Evolutionary conservation across 768 basidiomycete genomes (phyloP).

Genomic region (Boletellus ananas): DNA sequence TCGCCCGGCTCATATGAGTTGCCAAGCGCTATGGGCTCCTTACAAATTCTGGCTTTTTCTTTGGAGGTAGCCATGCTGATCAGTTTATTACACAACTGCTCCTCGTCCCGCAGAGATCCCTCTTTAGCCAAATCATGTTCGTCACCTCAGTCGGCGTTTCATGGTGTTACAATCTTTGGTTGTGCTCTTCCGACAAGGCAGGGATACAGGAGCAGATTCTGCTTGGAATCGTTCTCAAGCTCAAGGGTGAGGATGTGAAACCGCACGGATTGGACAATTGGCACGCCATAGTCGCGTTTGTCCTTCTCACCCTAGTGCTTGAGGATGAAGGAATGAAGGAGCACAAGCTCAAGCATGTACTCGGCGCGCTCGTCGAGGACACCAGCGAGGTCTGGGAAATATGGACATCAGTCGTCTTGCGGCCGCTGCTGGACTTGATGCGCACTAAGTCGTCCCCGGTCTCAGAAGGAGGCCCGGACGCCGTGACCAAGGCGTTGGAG

Average conservation of each 20-base stretch:
- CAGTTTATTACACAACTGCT: conserved; percentile 31
- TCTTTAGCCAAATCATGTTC: conserved; percentile 15
- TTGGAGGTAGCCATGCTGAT: conserved; percentile 20
- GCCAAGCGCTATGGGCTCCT: conserved; percentile 30
- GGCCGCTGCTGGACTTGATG: not conserved
- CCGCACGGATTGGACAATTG: conserved; percentile 1
- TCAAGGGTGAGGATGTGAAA: not conserved
- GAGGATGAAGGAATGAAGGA: conserved; percentile 2
- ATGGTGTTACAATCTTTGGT: conserved; percentile 30
- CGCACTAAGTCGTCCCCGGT: not conserved
- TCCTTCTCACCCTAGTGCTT: conserved; percentile 5
- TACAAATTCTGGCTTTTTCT: conserved; percentile 25
- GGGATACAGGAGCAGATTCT: conserved; percentile 10
- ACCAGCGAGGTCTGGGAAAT: conserved; percentile 1
- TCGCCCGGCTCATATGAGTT: conserved; percentile 31
- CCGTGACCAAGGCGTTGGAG: not conserved
- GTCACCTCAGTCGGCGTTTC: conserved; percentile 21
- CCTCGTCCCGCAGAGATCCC: conserved; percentile 9
- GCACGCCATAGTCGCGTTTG: conserved; percentile 11
- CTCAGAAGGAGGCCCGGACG: too few species aligned
- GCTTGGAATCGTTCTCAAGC: not conserved
- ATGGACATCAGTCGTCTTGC: not conserved
- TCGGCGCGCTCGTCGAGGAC: conserved; percentile 3
- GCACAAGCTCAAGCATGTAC: not conserved
- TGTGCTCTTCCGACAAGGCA: conserved; percentile 32